These are phyloP conservation scores for Chlamydomonas reinhardtii DNA, from an alignment of 163 green algal species.

Conservation along the genomic window DNA sequence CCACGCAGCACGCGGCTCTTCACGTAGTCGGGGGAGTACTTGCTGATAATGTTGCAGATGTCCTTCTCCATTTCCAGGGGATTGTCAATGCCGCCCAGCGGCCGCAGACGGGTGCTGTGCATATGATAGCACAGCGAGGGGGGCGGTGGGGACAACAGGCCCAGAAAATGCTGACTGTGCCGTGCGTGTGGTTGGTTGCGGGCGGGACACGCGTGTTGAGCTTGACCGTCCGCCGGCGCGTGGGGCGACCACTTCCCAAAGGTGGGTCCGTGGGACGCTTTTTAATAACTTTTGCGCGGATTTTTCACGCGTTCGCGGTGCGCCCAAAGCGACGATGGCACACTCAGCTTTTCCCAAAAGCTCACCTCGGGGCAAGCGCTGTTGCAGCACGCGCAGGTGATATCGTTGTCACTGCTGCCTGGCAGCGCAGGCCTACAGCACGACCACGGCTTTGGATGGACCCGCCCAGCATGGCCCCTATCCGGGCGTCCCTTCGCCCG, in stretches of 20 bases:
- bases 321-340: too few species aligned
- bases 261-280: too few species aligned
- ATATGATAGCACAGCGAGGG: background rate
- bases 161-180: background rate
- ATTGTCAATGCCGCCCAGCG: conserved; percentile 22
- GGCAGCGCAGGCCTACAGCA: background rate
- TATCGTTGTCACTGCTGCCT: conserved; percentile 24
- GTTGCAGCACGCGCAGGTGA: background rate
- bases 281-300: too few species aligned
- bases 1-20: conserved; percentile 56
- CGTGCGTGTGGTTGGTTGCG: too few species aligned
- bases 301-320: too few species aligned
- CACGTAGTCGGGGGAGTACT: conserved; percentile 71
- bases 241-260: too few species aligned
- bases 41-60: conserved; percentile 68
- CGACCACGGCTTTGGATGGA: background rate
- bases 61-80: conserved; percentile 38
- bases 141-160: background rate
- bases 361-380: conserved; percentile 10
- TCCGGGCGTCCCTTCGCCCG: too few species aligned
- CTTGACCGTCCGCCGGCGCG: too few species aligned
- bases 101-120: background rate
- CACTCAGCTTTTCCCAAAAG: too few species aligned
- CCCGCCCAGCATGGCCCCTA: background rate
- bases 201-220: too few species aligned